A percentile compares a stretch with the other conserved stretches of the same genome.
Evolutionary conservation across 306 rosid genomes (phyloP).

Genomic region (Dalbergia cultrata): DNA sequence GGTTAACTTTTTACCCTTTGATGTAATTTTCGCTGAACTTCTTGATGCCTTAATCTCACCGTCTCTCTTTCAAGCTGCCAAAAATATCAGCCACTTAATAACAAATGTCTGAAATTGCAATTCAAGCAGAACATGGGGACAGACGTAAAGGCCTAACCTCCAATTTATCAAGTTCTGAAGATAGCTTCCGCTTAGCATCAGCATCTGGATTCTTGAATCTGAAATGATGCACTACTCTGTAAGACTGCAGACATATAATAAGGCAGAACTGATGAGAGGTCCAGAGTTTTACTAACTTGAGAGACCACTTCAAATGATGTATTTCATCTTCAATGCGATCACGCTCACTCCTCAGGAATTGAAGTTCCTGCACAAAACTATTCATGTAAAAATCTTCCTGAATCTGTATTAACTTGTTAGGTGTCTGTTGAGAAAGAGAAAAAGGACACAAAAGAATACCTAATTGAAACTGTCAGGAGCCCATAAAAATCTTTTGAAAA

Average conservation of each 20-base stretch:
- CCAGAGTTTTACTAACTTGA: conserved; percentile 66
- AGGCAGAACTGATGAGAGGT: conserved; percentile 21
- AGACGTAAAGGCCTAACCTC: conserved; percentile 67
- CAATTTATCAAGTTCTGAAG: conserved; percentile 57
- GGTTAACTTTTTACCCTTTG: conserved; percentile 65
- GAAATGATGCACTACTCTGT: conserved; percentile 34
- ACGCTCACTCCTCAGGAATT: conserved; percentile 78
- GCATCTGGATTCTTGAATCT: conserved; percentile 73
- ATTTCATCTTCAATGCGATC: conserved; percentile 87
- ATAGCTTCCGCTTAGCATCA: conserved; percentile 57
- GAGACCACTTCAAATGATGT: conserved; percentile 84
- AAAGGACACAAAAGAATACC: conserved; percentile 10
- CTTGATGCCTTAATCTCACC: conserved; percentile 77
- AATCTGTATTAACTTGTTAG: conserved; percentile 14
- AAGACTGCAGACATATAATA: conserved; percentile 10
- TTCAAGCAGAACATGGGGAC: conserved; percentile 19
- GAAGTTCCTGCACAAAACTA: conserved; percentile 72
- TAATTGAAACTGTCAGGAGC: neutral
- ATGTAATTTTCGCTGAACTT: conserved; percentile 77
- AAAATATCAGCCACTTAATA: conserved; percentile 17
- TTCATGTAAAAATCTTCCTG: conserved; percentile 31
- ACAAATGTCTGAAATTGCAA: conserved; percentile 27
- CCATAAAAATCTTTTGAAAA: neutral
- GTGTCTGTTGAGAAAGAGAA: conserved; percentile 3
- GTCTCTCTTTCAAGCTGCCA: conserved; percentile 68